Base-by-base conservation (phyloP, 1,284 basidiomycete species). In the Grifola frondosa region DNA sequence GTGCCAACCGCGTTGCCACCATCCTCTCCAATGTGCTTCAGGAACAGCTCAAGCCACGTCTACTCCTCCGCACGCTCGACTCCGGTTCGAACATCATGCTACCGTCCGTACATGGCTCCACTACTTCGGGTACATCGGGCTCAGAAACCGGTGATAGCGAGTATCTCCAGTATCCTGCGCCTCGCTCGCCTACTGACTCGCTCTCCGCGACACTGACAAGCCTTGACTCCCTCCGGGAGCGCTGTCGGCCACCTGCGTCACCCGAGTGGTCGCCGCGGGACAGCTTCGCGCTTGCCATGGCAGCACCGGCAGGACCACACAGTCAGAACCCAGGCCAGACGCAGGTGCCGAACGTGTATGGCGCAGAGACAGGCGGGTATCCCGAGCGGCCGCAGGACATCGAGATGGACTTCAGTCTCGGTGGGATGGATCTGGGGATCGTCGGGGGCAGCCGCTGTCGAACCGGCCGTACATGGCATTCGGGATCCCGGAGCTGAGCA, bases 1-100 rank as follows among this genome's bases (percentile, higher is more conserved):
- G 73, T 42, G 76, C 76, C 5, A 67, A 66, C 30, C 69, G 73
- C 54, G 71, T 78, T 40, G 70, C 67, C 13, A 67, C 67, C 22
- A 78, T 78, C 35, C 50, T 66, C 16, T 52, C 59, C 22, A 60
- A 59, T 36, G 56, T 66, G 19, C 53, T 66, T 11, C 56, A 65
- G n/a, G 53, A 59, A 34, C 63, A 65, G 39, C 56, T 66, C 28
- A 57, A 57, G 30, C 56, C 63, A 2, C 50, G 65, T 21, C 50
- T 65, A 8, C 50, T 56, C 22, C 49, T 60, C 23, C 60, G 63
- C 22, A 50, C 52, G 12, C 58, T 57, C 24, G 59, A 61, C 43
- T 51, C 49, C 10, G 48, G 16, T 13, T 35, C 56, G 29, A 57
- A 50, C 46, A 50, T 57, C 37, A 44, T 51, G 22, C 46, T 44